Evolutionary conservation across 805 yeast species (phyloP).

Genomic region (Candida bentonensis): DNA sequence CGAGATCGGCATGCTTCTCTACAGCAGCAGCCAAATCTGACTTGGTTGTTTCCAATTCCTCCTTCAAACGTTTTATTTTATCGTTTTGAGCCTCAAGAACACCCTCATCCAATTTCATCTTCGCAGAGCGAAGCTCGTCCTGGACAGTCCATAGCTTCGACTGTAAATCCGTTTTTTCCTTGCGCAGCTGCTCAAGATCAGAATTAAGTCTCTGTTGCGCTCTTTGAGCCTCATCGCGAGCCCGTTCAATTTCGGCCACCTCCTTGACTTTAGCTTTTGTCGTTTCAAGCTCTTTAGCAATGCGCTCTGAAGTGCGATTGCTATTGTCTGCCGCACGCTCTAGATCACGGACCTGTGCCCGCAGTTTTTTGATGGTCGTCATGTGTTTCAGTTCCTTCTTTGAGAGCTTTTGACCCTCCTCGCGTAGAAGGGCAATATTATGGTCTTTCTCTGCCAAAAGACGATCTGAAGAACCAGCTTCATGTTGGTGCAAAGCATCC

Average conservation of each 20-base stretch:
- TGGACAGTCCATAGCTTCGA: constrained; percentile 9
- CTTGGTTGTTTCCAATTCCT: constrained; percentile 20
- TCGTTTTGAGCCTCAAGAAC: constrained; percentile 14
- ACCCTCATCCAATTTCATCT: constrained; percentile 16
- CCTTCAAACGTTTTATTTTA: constrained; percentile 13
- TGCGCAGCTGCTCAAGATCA: constrained; percentile 5
- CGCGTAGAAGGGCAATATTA: constrained; percentile 31
- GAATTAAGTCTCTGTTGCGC: constrained; percentile 6
- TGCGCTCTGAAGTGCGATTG: constrained; percentile 16
- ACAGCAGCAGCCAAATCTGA: constrained; percentile 22
- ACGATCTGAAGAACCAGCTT: neutral
- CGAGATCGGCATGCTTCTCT: neutral
- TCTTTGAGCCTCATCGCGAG: constrained; percentile 10
- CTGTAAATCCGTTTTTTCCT: constrained; percentile 8
- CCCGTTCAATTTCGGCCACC: constrained; percentile 9
- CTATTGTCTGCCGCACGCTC: constrained; percentile 18
- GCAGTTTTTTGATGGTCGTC: constrained; percentile 51
- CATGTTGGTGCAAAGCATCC: neutral
- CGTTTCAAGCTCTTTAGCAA: constrained; percentile 27
- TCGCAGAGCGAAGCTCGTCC: constrained; percentile 17
- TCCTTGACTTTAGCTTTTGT: constrained; percentile 19
- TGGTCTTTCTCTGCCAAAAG: constrained; percentile 34
- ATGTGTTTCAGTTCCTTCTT: constrained; percentile 55
- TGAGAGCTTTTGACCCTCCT: constrained; percentile 62
- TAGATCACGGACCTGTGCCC: constrained; percentile 31